Evolutionary conservation across 2,329 filamentous ascomycete genomes (phyloP).

Genomic region (Amphichorda felina): DNA sequence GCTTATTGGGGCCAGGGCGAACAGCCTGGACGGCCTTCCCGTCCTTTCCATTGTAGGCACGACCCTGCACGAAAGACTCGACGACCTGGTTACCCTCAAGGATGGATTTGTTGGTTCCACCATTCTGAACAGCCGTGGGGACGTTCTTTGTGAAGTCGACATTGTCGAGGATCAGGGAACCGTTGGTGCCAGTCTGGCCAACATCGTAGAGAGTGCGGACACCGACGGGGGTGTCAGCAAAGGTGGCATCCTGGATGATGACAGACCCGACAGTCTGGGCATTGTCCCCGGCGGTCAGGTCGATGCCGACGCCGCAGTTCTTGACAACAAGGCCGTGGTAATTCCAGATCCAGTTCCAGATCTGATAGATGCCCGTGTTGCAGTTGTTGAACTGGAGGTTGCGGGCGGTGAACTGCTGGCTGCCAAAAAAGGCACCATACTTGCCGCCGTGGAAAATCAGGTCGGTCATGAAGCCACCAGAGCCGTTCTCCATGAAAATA

Average conservation of each 20-base stretch:
- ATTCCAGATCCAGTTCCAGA: constrained; percentile 86
- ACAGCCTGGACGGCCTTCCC: constrained; percentile 47
- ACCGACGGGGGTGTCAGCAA: constrained; percentile 65
- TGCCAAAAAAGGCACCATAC: constrained; percentile 69
- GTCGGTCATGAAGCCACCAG: constrained; percentile 74
- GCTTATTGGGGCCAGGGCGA: constrained; percentile 46
- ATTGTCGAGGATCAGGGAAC: constrained; percentile 78
- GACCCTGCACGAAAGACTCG: constrained; percentile 67
- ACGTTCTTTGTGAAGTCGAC: constrained; percentile 67
- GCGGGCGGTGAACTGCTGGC: constrained; percentile 78
- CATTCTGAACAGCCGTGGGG: constrained; percentile 51
- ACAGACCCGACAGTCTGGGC: constrained; percentile 75
- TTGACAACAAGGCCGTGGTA: constrained; percentile 68
- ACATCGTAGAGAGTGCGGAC: constrained; percentile 57
- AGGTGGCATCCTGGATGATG: constrained; percentile 67
- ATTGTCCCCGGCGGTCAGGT: constrained; percentile 57
- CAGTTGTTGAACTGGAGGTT: constrained; percentile 75
- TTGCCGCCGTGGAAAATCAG: constrained; percentile 74
- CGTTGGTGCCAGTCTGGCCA: constrained; percentile 55
- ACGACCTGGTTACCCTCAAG: constrained; percentile 61
- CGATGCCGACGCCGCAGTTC: constrained; percentile 62
- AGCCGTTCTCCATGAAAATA: constrained; percentile 78
- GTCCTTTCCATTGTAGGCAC: constrained; percentile 45
- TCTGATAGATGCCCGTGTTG: constrained; percentile 76
- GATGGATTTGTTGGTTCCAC: constrained; percentile 43